Percentiles rank a stretch among this genome's conserved stretches.
These are phyloP conservation scores for Chytriomyces confervae DNA, from an alignment of 192 early-diverging fungal genomes.

Conservation along the genomic window DNA sequence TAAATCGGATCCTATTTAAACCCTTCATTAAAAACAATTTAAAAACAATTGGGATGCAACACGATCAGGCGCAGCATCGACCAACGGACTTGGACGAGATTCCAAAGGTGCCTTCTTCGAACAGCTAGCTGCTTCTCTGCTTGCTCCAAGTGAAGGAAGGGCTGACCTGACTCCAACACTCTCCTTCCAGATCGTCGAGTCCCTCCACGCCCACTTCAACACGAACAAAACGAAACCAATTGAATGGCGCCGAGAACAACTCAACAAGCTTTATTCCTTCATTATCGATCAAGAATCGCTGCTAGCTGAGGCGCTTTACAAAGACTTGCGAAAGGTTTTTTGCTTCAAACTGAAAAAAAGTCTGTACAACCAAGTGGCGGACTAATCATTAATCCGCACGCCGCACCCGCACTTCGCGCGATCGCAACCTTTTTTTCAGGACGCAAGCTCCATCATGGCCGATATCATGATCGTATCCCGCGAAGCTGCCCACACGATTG, in stretches of 20 bases:
- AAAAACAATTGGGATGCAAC: too few species aligned
- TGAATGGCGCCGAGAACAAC: constrained; percentile 46
- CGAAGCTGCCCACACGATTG: constrained; percentile 44
- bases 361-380: too few species aligned
- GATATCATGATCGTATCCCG: constrained; percentile 23
- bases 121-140: too few species aligned
- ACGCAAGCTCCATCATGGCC: constrained; percentile 12
- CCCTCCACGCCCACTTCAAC: constrained; percentile 31
- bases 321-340: constrained; percentile 32
- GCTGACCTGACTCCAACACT: too few species aligned
- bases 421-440: constrained; percentile 18
- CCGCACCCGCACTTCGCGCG: background rate
- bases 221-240: constrained; percentile 40
- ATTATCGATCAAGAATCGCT: constrained; percentile 43
- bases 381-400: background rate
- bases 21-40: too few species aligned
- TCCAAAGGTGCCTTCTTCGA: constrained; percentile 2
- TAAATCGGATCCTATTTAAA: too few species aligned
- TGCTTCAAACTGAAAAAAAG: too few species aligned
- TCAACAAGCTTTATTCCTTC: constrained; percentile 24
- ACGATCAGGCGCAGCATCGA: too few species aligned
- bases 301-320: constrained; percentile 37
- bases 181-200: constrained; percentile 36
- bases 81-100: constrained; percentile 21
- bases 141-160: too few species aligned